Evolutionary conservation across 2,329 filamentous ascomycete species (phyloP).

Genomic region (Mollisiaceae sp.): DNA sequence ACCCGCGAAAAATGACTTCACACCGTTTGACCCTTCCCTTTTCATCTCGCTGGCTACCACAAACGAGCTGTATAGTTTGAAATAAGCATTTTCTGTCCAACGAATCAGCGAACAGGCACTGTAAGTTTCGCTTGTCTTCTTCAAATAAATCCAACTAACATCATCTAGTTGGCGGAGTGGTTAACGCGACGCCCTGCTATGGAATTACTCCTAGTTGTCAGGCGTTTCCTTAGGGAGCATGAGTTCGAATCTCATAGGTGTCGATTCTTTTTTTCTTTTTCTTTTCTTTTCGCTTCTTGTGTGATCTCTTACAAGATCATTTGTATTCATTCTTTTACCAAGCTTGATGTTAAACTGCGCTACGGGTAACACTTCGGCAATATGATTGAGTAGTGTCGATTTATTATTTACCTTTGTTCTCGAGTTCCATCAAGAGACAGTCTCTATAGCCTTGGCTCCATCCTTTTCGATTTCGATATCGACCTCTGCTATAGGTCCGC

Average conservation of each 20-base stretch:
- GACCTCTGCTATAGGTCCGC: constrained; percentile 33
- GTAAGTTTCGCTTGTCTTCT: not conserved
- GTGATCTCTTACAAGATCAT: not conserved
- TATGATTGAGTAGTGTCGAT: no score
- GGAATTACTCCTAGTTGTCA: constrained; percentile 15
- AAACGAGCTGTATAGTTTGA: not conserved
- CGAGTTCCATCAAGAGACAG: constrained; percentile 10
- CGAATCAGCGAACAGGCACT: not conserved
- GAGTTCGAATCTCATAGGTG: constrained; percentile 50
- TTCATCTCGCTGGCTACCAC: not conserved
- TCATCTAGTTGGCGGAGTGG: not conserved
- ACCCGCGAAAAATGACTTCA: no score
- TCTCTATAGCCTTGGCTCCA: constrained; percentile 14
- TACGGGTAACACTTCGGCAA: not conserved
- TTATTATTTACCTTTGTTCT: no score
- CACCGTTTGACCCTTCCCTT: not conserved
- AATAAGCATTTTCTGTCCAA: not conserved
- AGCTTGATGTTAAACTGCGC: not conserved
- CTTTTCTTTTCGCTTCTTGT: not conserved
- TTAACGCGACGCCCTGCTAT: constrained; percentile 7
- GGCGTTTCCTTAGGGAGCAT: constrained; percentile 48
- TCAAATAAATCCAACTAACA: not conserved
- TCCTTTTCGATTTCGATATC: constrained; percentile 30
- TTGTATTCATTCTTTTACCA: no score
- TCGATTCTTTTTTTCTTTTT: constrained; percentile 32